phyloP scores from a whole-genome alignment of 768 basidiomycete genomes.

The Cystobasidium ongulense region DNA sequence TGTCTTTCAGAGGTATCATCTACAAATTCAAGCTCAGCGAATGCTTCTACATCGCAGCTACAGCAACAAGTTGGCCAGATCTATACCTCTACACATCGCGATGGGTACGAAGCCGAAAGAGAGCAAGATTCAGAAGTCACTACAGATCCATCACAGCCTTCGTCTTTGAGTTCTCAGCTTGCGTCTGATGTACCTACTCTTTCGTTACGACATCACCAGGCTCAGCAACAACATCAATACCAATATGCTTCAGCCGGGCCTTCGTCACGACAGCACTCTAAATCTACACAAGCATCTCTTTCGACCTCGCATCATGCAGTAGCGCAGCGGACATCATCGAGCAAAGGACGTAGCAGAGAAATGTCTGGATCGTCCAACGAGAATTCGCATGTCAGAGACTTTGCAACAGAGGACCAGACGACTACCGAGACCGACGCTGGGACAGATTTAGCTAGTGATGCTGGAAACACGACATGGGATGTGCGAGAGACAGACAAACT shows the following conservation, averaged over 20 bases:
- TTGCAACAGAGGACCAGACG: background rate
- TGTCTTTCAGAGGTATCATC: background rate
- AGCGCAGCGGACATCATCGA: background rate
- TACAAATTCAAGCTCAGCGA: background rate
- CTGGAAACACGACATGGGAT: background rate
- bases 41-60: background rate
- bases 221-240: background rate
- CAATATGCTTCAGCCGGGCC: background rate
- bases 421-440: background rate
- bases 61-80: background rate
- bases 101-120: constrained; percentile 1
- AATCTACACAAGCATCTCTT: background rate
- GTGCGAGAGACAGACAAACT: constrained; percentile 32
- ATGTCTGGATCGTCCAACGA: background rate
- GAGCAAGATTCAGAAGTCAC: background rate
- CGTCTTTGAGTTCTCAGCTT: background rate
- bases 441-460: constrained; percentile 17
- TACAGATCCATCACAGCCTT: background rate
- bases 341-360: background rate
- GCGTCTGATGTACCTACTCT: background rate
- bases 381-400: background rate
- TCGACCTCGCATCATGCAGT: background rate
- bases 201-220: background rate
- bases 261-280: background rate
- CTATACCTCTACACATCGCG: background rate